Evolutionary conservation across 2,329 filamentous ascomycete species (phyloP), one percentile per base, ranked within the genome.

Genomic region (Pyricularia sp.): DNA sequence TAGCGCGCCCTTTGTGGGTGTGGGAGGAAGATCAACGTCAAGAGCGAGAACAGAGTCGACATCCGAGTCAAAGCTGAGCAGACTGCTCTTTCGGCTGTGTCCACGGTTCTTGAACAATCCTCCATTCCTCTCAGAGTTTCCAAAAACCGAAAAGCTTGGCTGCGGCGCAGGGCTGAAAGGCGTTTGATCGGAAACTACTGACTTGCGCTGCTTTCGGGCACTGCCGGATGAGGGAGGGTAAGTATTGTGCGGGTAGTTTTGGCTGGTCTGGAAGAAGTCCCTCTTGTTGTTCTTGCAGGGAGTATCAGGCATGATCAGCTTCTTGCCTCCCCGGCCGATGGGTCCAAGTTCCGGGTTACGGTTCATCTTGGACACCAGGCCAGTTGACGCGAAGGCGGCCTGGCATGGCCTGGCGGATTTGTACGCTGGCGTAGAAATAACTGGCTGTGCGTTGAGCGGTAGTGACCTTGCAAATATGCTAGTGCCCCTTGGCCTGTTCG

Each of bases 361-460:
- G 75, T 95, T 96, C 78, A 96, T 92, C 81, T 99, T 99, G 12
- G 95, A 97, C 68, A 99, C 90, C 31, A 99, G 82, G 1, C 94
- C 94, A 0, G 95, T 98, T 1, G 95, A 98, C 83, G 93, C 93
- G 79, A 97, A 97, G 7, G 93, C 93, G 59, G 91, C 89, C 36
- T 92, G 90, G 69, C 92, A 85, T 26, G 94, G 91, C 75, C 90
- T 93, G 9, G 88, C 90, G 67, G 87, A 83, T 78, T 92, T 94
- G 80, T 92, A 95, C 68, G 90, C 86, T 0, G 92, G 92, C 0
- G 92, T 96, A 36, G 90, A 89, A 68, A 82, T 82, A 12, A 84
- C 79, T 9, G 79, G 79, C 2, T 82, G 79, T 28, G 88, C 83
- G 67, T 90, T 90, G 26, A 90, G 83, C 3, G 92, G 92, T 68